Evolutionary conservation across 2,329 filamentous ascomycete species (phyloP).

Genomic region (Arthrobotrys sphaeroides): DNA sequence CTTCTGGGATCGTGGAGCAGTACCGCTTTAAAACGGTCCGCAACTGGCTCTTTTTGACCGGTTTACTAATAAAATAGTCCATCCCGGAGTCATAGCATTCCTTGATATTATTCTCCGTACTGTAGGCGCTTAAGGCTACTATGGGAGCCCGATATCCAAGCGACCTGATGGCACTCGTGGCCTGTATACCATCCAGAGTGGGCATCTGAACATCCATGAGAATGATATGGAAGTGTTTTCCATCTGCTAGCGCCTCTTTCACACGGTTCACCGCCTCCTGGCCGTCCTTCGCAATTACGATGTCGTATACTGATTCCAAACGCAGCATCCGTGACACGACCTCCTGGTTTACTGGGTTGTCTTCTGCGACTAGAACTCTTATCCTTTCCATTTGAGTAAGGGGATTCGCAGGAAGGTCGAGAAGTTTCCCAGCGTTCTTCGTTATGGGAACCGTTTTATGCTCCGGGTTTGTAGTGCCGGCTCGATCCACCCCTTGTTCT

Average conservation of each 20-base stretch:
- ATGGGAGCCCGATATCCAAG: slow-evolving; percentile 89
- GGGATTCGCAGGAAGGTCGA: slow-evolving; percentile 47
- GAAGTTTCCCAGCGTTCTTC: slow-evolving; percentile 35
- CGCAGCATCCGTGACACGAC: slow-evolving; percentile 71
- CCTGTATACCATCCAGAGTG: slow-evolving; percentile 87
- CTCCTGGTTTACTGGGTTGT: slow-evolving; percentile 73
- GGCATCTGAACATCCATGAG: slow-evolving; percentile 98
- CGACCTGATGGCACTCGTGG: slow-evolving; percentile 82
- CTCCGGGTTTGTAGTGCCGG: background rate
- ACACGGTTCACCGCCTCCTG: slow-evolving; percentile 89
- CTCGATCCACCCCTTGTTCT: background rate
- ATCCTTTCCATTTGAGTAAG: slow-evolving; percentile 66
- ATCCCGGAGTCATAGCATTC: slow-evolving; percentile 89
- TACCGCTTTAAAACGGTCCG: slow-evolving; percentile 56
- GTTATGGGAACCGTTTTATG: slow-evolving; percentile 18
- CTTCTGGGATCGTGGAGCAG: slow-evolving; percentile 56
- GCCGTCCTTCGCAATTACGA: slow-evolving; percentile 84
- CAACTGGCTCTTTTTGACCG: slow-evolving; percentile 59
- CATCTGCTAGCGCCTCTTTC: slow-evolving; percentile 79
- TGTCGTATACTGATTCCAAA: slow-evolving; percentile 69
- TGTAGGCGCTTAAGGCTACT: slow-evolving; percentile 88
- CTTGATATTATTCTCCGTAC: slow-evolving; percentile 86
- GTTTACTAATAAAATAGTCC: slow-evolving; percentile 83
- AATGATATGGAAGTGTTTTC: slow-evolving; percentile 81
- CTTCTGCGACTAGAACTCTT: slow-evolving; percentile 85